A percentile compares a stretch with the other conserved stretches of the same genome.
Conservation (phyloP, 2,329 filamentous ascomycete species). For the Penicillium sp. region DNA sequence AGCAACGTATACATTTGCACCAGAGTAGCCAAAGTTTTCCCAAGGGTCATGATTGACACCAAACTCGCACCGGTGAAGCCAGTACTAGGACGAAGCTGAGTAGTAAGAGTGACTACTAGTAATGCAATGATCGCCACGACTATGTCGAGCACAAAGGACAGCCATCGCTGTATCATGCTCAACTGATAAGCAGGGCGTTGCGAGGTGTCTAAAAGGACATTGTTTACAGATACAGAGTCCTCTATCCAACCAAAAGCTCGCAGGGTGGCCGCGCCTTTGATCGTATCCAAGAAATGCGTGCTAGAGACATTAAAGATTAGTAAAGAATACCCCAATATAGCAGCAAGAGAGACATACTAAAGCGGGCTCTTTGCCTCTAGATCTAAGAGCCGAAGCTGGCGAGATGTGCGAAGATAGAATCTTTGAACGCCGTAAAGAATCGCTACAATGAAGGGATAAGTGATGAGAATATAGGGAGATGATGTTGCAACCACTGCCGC, state of each 20-base stretch:
- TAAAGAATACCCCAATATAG: neutral
- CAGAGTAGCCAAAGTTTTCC: neutral
- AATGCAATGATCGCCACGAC: neutral
- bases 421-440: neutral
- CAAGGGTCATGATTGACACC: neutral
- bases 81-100: neutral
- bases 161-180: neutral
- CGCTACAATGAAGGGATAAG: neutral
- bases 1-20: neutral
- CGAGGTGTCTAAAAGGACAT: neutral
- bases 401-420: neutral
- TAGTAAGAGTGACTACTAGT: neutral
- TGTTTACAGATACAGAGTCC: neutral
- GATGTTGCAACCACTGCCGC: neutral
- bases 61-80: neutral
- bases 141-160: neutral
- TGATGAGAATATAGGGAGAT: neutral
- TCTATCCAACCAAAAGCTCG: neutral
- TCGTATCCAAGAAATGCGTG: neutral
- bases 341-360: neutral
- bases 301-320: neutral
- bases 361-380: neutral
- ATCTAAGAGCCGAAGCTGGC: neutral
- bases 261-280: neutral
- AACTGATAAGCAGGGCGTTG: neutral